phyloP scores from a whole-genome alignment of 805 yeast species.

The Suhomyces kilbournensis region DNA sequence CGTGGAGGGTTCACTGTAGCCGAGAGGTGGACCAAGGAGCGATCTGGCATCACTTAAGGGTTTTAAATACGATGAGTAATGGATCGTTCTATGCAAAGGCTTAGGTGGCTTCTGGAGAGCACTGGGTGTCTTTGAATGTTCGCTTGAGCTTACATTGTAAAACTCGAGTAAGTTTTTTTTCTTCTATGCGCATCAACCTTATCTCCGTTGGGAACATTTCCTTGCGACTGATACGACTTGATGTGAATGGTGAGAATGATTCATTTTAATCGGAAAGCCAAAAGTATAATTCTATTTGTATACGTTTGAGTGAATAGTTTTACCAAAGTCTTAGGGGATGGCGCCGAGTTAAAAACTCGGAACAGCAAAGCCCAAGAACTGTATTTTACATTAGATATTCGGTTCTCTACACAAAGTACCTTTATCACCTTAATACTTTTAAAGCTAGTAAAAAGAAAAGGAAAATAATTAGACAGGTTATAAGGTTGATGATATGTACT shows the following conservation, averaged over 20 bases:
- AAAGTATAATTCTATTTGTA: neutral
- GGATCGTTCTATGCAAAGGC: neutral
- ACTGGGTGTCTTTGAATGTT: neutral
- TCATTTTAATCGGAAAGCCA: neutral
- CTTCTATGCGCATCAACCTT: neutral
- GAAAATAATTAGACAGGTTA: neutral
- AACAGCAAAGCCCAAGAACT: neutral
- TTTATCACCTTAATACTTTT: neutral
- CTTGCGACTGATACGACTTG: neutral
- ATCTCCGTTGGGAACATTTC: neutral
- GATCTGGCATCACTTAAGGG: neutral
- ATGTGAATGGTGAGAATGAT: neutral
- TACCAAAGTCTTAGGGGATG: neutral
- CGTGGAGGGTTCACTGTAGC: neutral
- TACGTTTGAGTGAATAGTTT: neutral
- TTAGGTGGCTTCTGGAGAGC: neutral
- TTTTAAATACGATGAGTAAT: neutral
- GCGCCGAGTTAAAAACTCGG: neutral
- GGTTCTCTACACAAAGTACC: neutral
- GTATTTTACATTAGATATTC: neutral
- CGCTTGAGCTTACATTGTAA: neutral
- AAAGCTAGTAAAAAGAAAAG: neutral
- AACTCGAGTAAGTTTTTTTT: neutral
- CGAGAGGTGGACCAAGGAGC: neutral
- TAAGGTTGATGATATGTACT: neutral